Conservation (phyloP, 306 rosid genomes). For the Benincasa hispida region DNA sequence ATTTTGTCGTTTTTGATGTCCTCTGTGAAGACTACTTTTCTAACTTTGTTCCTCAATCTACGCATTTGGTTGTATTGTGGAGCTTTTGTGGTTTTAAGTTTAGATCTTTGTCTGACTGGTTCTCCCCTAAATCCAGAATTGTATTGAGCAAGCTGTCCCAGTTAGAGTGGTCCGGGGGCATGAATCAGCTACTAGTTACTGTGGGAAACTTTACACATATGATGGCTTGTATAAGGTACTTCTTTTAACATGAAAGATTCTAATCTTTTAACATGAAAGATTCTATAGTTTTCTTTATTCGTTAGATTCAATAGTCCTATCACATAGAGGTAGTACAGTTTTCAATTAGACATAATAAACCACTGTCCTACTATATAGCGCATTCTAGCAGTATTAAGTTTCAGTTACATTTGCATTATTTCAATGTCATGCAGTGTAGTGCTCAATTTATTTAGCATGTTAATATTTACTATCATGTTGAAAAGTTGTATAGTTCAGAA, state of each 20-base stretch:
- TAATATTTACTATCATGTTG: background rate
- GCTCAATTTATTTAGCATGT: background rate
- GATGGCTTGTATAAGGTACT: conserved; percentile 94
- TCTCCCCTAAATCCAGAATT: conserved; percentile 44
- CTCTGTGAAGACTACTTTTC: background rate
- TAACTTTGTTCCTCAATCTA: background rate
- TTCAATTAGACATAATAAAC: background rate
- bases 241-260: background rate
- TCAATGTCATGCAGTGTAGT: background rate
- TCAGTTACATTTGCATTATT: background rate
- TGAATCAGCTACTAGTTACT: conserved; percentile 53
- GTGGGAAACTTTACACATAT: conserved; percentile 78
- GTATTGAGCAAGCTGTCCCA: conserved; percentile 50
- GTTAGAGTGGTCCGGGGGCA: conserved; percentile 94
- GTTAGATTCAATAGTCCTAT: background rate
- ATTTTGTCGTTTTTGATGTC: background rate
- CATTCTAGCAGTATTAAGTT: background rate
- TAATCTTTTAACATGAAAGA: no score
- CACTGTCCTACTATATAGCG: background rate
- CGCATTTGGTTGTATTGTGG: background rate
- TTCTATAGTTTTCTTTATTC: background rate
- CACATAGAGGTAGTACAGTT: background rate
- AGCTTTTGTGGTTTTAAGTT: background rate
- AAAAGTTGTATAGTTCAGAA: background rate
- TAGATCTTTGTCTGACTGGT: conserved; percentile 11